These are phyloP conservation scores for Candida berthetii DNA, from an alignment of 805 yeast genomes.

Conservation along the genomic window DNA sequence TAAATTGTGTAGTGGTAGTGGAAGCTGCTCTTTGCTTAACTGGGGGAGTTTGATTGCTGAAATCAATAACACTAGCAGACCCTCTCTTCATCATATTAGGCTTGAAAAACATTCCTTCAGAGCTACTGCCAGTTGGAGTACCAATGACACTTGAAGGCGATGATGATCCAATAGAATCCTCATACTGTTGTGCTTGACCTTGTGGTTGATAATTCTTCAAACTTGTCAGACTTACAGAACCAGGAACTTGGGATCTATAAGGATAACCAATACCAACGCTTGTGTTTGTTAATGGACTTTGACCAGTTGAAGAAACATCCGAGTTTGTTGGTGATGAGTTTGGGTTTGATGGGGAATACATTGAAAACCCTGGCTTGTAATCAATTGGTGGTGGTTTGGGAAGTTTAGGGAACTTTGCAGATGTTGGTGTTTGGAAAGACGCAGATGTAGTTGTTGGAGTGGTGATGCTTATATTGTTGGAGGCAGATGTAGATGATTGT, in stretches of 20 bases:
- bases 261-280: background rate
- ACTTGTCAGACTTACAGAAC: slow-evolving; percentile 4
- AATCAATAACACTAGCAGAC: background rate
- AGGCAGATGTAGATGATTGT: background rate
- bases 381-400: slow-evolving; percentile 17
- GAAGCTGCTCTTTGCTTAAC: background rate
- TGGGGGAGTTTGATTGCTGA: background rate
- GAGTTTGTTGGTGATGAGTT: slow-evolving; percentile 19
- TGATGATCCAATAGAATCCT: background rate
- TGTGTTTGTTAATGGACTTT: slow-evolving; percentile 9
- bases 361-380: slow-evolving; percentile 8
- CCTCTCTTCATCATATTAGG: background rate
- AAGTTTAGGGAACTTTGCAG: slow-evolving; percentile 11
- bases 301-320: slow-evolving; percentile 10
- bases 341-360: slow-evolving; percentile 10
- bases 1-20: background rate
- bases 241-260: background rate
- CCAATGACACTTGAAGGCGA: background rate
- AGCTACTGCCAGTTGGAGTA: background rate
- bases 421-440: slow-evolving; percentile 9
- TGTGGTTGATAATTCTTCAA: slow-evolving; percentile 5
- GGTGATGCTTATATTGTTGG: background rate
- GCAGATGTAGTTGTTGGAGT: slow-evolving; percentile 13
- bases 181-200: too few relatives aligned
- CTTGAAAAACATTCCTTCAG: background rate